Evolutionary conservation across 371 early-diverging fungal genomes (phyloP).

Genomic region (Mucor piriformis): DNA sequence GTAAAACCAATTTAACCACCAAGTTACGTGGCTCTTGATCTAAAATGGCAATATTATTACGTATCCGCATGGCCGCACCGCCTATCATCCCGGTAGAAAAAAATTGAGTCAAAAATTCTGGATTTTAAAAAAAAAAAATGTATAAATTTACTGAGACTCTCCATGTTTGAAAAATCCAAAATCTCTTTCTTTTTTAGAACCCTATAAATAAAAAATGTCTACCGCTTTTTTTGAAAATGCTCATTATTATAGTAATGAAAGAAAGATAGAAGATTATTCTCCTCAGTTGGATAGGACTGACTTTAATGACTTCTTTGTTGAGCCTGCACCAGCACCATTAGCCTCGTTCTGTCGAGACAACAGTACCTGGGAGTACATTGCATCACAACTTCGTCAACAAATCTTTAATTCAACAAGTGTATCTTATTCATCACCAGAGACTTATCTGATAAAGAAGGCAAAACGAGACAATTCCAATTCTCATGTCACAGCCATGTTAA

Average conservation of each 20-base stretch:
- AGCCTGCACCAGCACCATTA: neutral
- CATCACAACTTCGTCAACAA: constrained; percentile 27
- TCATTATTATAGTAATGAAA: neutral
- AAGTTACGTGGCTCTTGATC: neutral
- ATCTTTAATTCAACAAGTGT: constrained; percentile 37
- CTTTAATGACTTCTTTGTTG: constrained; percentile 15
- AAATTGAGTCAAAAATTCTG: neutral
- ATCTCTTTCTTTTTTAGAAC: neutral
- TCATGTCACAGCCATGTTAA: neutral
- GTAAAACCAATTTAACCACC: too few relatives aligned
- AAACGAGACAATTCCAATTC: neutral
- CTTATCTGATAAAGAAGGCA: constrained; percentile 15
- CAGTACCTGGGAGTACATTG: constrained; percentile 12
- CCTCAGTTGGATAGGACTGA: neutral
- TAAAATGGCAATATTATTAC: neutral
- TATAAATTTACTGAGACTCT: neutral
- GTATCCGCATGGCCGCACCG: constrained; percentile 3
- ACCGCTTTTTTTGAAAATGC: constrained; percentile 11
- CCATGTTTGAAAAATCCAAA: neutral
- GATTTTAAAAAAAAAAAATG: neutral
- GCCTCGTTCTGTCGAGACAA: neutral
- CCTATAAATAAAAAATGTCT: neutral
- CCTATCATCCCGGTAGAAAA: neutral
- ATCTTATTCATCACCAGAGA: constrained; percentile 30
- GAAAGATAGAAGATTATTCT: neutral